phyloP scores from a whole-genome alignment of 208 protist species.

The Strigomonas galati region DNA sequence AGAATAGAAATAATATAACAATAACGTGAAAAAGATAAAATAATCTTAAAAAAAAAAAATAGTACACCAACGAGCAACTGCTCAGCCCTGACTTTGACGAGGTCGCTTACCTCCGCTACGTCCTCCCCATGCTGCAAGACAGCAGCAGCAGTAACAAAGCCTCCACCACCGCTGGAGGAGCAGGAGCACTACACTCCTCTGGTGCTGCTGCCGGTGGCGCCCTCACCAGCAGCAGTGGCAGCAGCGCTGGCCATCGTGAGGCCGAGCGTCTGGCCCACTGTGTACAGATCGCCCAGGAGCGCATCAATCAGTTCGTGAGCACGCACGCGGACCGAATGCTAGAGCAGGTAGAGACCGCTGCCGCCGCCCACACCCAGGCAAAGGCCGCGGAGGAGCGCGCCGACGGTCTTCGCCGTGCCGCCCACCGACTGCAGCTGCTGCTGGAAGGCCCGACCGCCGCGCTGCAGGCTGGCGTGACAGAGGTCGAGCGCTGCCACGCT shows the following conservation, averaged over 20 bases:
- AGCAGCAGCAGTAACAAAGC: conserved; percentile 12
- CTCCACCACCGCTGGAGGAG: no score
- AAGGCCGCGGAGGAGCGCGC: conserved; percentile 41
- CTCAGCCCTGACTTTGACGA: conserved; percentile 73
- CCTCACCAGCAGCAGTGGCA: no score
- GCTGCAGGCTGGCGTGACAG: conserved; percentile 48
- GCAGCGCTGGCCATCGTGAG: conserved; percentile 19
- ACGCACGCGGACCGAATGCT: conserved; percentile 62
- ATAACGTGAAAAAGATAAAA: no score
- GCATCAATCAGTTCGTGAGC: conserved; percentile 43
- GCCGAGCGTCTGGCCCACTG: conserved; percentile 51
- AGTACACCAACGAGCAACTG: conserved; percentile 51
- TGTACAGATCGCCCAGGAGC: conserved; percentile 37
- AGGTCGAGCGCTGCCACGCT: conserved; percentile 57
- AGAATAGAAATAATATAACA: no score
- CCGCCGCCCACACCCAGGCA: conserved; percentile 49
- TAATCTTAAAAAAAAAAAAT: no score
- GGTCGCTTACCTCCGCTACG: conserved; percentile 72
- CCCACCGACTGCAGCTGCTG: conserved; percentile 49
- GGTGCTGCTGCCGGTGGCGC: no score
- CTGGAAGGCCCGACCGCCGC: conserved; percentile 62
- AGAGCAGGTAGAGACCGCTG: conserved; percentile 57
- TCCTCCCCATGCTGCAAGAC: conserved; percentile 40
- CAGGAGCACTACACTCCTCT: no score
- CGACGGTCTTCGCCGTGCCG: conserved; percentile 46